Percentiles rank a stretch among this genome's conserved stretches.
phyloP scores from a whole-genome alignment of 169 alveolate genomes.

The Eimeria falciformis region DNA sequence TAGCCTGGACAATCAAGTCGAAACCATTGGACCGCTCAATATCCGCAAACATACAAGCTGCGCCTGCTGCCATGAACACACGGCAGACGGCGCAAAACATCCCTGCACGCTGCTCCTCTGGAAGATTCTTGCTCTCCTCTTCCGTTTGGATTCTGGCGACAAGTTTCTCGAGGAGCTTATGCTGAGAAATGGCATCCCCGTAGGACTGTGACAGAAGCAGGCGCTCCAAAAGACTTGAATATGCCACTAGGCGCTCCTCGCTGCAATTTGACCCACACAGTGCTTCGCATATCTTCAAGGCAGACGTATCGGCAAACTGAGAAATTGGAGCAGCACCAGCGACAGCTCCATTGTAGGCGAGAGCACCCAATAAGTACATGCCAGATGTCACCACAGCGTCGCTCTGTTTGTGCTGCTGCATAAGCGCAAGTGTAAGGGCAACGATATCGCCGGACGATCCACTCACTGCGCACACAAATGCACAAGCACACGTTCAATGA shows the following conservation, averaged over 20 bases:
- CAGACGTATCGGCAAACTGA: conserved; percentile 64
- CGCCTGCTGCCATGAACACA: conserved; percentile 75
- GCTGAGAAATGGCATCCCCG: conserved; percentile 64
- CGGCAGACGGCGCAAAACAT: conserved; percentile 70
- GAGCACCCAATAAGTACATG: conserved; percentile 74
- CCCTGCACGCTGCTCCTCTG: conserved; percentile 72
- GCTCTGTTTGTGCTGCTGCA: conserved; percentile 78
- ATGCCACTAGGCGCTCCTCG: conserved; percentile 72
- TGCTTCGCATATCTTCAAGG: conserved; percentile 74
- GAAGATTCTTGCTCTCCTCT: conserved; percentile 63
- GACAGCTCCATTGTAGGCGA: conserved; percentile 67
- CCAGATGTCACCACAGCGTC: conserved; percentile 76
- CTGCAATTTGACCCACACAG: conserved; percentile 67
- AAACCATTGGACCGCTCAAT: conserved; percentile 73
- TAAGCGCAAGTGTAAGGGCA: conserved; percentile 65
- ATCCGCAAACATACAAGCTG: conserved; percentile 71
- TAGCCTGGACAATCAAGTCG: conserved; percentile 71
- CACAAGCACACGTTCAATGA: not conserved
- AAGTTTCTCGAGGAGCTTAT: conserved; percentile 70
- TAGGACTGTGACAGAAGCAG: conserved; percentile 67
- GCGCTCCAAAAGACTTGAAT: conserved; percentile 68
- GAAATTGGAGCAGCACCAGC: conserved; percentile 67
- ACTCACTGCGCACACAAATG: conserved; percentile 56
- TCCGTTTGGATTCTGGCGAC: conserved; percentile 62
- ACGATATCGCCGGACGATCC: conserved; percentile 76